These are phyloP conservation scores for Cicer bijugum DNA, from an alignment of 306 rosid genomes.

Conservation along the genomic window DNA sequence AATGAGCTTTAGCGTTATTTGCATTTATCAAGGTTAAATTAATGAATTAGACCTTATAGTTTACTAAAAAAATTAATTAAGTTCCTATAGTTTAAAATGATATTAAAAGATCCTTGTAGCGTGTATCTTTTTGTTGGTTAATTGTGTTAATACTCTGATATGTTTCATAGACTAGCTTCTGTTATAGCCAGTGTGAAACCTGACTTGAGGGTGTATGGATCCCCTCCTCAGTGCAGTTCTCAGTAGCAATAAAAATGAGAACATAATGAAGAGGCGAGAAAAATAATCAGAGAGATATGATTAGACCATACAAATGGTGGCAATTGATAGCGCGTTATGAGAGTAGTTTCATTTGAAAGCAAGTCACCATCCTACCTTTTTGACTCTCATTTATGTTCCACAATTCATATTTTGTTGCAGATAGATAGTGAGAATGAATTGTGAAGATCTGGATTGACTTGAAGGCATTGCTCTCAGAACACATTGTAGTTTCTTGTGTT, in stretches of 20 bases:
- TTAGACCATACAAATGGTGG: too few relatives aligned
- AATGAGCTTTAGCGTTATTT: conserved; percentile 14
- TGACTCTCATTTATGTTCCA: too few relatives aligned
- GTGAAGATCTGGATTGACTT: not conserved
- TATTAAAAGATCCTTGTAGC: not conserved
- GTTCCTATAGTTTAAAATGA: not conserved
- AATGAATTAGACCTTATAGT: conserved; percentile 1
- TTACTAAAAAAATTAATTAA: not conserved
- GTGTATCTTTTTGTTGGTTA: not conserved
- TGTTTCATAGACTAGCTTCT: not conserved
- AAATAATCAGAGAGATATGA: too few relatives aligned
- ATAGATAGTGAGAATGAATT: not conserved
- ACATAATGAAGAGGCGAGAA: not conserved
- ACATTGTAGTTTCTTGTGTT: too few relatives aligned
- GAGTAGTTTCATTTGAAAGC: too few relatives aligned
- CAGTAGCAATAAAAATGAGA: not conserved
- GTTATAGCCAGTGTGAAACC: not conserved
- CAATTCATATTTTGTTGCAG: not conserved
- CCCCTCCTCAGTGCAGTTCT: not conserved
- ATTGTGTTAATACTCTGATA: not conserved
- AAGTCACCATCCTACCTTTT: too few relatives aligned
- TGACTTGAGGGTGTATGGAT: not conserved
- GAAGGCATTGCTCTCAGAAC: too few relatives aligned
- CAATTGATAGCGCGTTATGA: too few relatives aligned
- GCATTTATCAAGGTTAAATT: conserved; percentile 19